Base-by-base conservation (phyloP, 2,329 filamentous ascomycete genomes). In the Sclerotinia trifoliorum region DNA sequence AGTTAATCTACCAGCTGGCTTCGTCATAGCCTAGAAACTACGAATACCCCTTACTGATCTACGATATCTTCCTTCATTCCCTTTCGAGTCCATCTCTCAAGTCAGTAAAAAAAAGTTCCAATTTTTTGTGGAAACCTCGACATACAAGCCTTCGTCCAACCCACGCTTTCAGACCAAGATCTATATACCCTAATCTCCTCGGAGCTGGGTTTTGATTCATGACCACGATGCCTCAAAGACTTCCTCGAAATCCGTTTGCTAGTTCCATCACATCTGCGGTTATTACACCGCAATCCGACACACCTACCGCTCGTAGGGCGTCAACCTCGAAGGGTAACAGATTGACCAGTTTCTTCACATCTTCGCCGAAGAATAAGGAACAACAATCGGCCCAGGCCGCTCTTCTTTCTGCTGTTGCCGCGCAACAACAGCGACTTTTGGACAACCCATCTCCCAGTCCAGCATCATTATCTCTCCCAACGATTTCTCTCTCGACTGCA, bases 401-500 rank as follows among this genome's bases (percentile, higher is more conserved):
- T 69, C 85, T 92, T 60, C 84, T 90, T 76, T 83, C 86, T 70
- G 82, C 82, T 65, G 82, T 84, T 69, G 80, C 82, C 70, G 87
- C 89, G 76, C 87, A 91, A 78, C 87, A 90, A 73, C 85, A 83
- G 75, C 78, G 83, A 74, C 80, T 80, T 70, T 77, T 81, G 72
- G 75, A 77, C 74, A 78, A 79, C 64, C 83, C 86, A 64, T 85
- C 88, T 52, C 84, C 86, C 76, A 89, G 88, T 72, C 86, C 88
- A 68, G 85, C 93, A 54, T 89, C 90, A 69, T 82, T 94, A 72
- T 91, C 92, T 60, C 83, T 97, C 75, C 94, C 94, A 51, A 94
- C 90, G 66, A 97, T 98, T 77, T 97, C 93, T 54, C 85, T 98
- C 68, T 97, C 94, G 17, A 93, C 93, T 54, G 92, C 92, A 62